Evolutionary conservation across 2,329 filamentous ascomycete genomes (phyloP), one percentile per base, ranked within the genome.

Genomic region (Sodiomyces alkalinus): DNA sequence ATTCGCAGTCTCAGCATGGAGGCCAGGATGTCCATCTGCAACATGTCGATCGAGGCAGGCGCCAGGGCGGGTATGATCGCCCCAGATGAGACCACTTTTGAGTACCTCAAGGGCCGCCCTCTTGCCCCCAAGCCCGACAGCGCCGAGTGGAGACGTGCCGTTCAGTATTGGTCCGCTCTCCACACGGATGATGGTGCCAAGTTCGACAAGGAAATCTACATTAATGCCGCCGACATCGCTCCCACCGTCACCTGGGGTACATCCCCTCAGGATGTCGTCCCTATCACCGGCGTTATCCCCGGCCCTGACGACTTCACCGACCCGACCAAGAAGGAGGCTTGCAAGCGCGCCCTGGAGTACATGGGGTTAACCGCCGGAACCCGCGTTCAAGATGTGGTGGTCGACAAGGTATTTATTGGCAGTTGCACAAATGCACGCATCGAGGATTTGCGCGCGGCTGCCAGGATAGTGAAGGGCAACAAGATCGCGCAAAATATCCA

Each of bases 21-120:
- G 57, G 90, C 87, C 23, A 75, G 90, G 41, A 96, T 98, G 90
- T 94, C 86, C 38, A 92, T 98, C 52, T 96, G 90, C 64, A 98
- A 98, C 63, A 96, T 96, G 90, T 85, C 86, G 10, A 94, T 96
- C 42, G 90, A 98, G 63, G 90, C 68, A 41, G 90, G 90, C 55
- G 90, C 90, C 26, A 72, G 90, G 58, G 87, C 87, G 35, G 90
- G 90, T 41, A 92, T 98, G 85, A 77, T 98, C 34, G 90, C 90
- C 7, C 90, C 90, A 5, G 90, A 98, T 47, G 78, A 94, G 48
- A 80, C 64, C 33, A 96, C 90, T 17, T 93, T 93, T 43, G 82
- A 92, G 41, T 98, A 96, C 51, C 78, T 98, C 45, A 90, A 90
- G 63, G 82, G 79, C 43, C 74, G 78, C 37, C 90, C 90, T 21